Base-by-base conservation (phyloP, 345 rosid species). In the Eucalyptus tenuipes region DNA sequence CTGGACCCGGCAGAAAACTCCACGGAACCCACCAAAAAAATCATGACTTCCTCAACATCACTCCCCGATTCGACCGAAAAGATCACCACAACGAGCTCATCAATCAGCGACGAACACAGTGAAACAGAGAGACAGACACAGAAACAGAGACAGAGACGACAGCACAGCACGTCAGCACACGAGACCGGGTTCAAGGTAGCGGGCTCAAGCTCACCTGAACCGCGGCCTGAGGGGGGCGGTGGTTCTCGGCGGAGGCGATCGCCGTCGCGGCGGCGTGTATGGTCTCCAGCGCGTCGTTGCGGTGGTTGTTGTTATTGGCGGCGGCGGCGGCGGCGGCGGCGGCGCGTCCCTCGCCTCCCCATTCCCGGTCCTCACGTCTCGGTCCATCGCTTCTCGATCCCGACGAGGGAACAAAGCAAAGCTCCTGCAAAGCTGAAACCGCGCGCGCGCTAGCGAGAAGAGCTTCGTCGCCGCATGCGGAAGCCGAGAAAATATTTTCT, bases 251-350 rank as follows among this genome's bases (percentile, higher is more conserved):
- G 25, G 95, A 94, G n/a, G 96, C 96, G 90, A 98, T 93, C 92
- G 96, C 98, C 27, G 95, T 91, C 90, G 98, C 99, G 88, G 99
- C 99, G 40, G 99, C 98, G 96, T 91, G 93, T 68, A 98, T 91
- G 50, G 98, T 96, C 49, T 95, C 96, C 61, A 95, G 87, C 86
- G 94, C 92, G 91, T 91, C 92, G 92, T 84, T 89, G 85, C 71
- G 88, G 91, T 91, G 90, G 93, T 91, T 45, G 93, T 79, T 49
- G 93, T 90, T 52, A 92, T 66, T 52, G 92, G 93, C 88, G 91
- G 91, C 92, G 90, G 53, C 53, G 68, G 31, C 31, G 13, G 64
- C 86, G 91, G 89, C 91, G 90, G n/a, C 15, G 68, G 33, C 66
- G 22, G 22, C 47, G 64, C 42, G n/a, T n/a, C 89, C 66, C 87